These are phyloP conservation scores for Adansonia digitata DNA, from an alignment of 345 rosid species.

Conservation along the genomic window DNA sequence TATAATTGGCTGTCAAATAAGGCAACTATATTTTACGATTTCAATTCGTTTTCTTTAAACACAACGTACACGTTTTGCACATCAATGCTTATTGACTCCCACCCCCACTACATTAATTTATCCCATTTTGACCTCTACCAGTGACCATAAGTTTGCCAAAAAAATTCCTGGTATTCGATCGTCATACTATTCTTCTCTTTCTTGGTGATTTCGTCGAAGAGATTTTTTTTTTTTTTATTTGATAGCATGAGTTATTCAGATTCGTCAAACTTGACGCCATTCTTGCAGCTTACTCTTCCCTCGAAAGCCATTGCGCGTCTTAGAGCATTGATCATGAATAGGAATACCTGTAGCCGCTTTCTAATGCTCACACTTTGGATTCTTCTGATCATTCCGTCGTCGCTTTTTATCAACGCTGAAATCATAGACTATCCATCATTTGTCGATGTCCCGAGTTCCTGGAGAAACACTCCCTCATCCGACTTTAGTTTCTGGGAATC, in stretches of 20 bases:
- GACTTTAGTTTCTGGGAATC: not conserved
- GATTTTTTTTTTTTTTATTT: too few relatives aligned
- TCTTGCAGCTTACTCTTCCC: too few relatives aligned
- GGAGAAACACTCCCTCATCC: not conserved
- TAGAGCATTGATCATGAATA: not conserved
- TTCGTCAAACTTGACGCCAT: not conserved
- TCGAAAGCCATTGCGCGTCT: not conserved
- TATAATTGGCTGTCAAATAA: too few relatives aligned
- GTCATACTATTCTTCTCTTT: too few relatives aligned
- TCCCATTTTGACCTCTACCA: too few relatives aligned
- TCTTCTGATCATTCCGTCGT: not conserved
- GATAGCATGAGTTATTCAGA: not conserved
- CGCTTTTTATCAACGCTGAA: not conserved
- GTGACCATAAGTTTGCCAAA: too few relatives aligned
- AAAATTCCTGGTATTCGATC: too few relatives aligned
- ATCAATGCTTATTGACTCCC: not conserved
- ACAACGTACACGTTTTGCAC: too few relatives aligned
- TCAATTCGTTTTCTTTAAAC: too few relatives aligned
- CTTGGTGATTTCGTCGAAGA: too few relatives aligned
- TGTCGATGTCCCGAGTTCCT: not conserved
- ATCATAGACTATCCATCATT: not conserved
- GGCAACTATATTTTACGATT: too few relatives aligned
- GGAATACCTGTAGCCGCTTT: not conserved
- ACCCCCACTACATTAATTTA: too few relatives aligned
- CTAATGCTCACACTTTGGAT: not conserved